Evolutionary conservation across 202 grass and related monocot genomes (phyloP).

Genomic region (Zoysia matrella): DNA sequence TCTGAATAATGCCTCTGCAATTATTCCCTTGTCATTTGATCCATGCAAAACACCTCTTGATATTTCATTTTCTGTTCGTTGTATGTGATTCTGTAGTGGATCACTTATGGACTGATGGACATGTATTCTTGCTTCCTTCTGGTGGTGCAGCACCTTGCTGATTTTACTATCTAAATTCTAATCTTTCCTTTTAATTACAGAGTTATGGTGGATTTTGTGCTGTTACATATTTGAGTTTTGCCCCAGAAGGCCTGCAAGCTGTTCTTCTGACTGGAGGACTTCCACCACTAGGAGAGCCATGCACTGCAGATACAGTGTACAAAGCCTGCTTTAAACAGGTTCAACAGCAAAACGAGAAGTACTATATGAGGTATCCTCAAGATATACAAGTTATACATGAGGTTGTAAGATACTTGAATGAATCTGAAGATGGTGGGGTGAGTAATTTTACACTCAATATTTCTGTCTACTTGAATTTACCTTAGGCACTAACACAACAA

Average conservation of each 20-base stretch:
- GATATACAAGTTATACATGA: conserved; percentile 77
- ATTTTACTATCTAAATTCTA: background rate
- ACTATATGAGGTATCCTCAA: conserved; percentile 86
- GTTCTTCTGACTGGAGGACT: conserved; percentile 91
- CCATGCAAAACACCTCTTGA: conserved; percentile 4
- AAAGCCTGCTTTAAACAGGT: conserved; percentile 91
- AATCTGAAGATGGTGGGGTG: conserved; percentile 84
- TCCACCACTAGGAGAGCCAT: conserved; percentile 73
- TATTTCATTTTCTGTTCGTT: background rate
- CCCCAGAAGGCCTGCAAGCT: conserved; percentile 88
- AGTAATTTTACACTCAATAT: conserved; percentile 42
- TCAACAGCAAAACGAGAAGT: conserved; percentile 88
- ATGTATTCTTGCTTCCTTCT: conserved; percentile 7
- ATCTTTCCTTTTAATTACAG: conserved; percentile 35
- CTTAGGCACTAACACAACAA: conserved; percentile 12
- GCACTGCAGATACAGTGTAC: conserved; percentile 84
- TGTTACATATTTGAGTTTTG: conserved; percentile 97
- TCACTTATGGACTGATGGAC: background rate
- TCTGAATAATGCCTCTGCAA: background rate
- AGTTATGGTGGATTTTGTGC: conserved; percentile 98
- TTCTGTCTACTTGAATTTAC: conserved; percentile 25
- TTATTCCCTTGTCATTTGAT: background rate
- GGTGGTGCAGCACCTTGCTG: background rate
- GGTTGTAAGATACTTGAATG: conserved; percentile 69
- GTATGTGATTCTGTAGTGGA: background rate